Percentiles rank a stretch among this genome's conserved stretches.
Conservation (phyloP, 106 monocot species). For the Vanilla planifolia region DNA sequence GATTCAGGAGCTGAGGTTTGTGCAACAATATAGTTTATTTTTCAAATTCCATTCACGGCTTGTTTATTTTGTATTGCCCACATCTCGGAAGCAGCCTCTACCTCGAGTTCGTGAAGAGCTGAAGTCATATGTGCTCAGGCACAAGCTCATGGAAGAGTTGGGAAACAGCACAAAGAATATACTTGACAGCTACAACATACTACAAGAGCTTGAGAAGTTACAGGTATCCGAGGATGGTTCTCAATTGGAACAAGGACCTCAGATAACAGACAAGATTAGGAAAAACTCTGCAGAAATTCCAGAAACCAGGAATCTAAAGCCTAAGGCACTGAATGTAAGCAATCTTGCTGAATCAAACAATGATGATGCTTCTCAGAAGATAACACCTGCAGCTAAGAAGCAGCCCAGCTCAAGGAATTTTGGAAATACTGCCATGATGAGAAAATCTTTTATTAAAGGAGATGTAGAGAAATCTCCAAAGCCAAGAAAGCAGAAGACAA, state of each 20-base stretch:
- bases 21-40: neutral
- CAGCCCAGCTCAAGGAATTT: constrained; percentile 21
- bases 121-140: constrained; percentile 44
- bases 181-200: constrained; percentile 51
- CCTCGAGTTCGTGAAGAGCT: constrained; percentile 69
- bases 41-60: neutral
- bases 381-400: constrained; percentile 11
- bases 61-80: neutral
- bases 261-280: constrained; percentile 13
- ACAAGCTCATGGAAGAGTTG: constrained; percentile 46
- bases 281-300: constrained; percentile 1
- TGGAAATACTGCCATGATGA: neutral
- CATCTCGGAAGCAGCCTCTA: constrained; percentile 29
- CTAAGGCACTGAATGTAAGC: constrained; percentile 35
- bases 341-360: constrained; percentile 15
- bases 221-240: constrained; percentile 16
- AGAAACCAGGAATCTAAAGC: constrained; percentile 34
- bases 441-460: constrained; percentile 16
- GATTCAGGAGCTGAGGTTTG: constrained; percentile 85
- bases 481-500: constrained; percentile 17
- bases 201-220: constrained; percentile 45
- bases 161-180: constrained; percentile 49
- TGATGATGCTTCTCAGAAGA: constrained; percentile 9
- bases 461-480: constrained; percentile 25
- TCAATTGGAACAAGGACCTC: constrained; percentile 18